phyloP scores from a whole-genome alignment of 768 basidiomycete species.

The Phlegmacium glaucopus region DNA sequence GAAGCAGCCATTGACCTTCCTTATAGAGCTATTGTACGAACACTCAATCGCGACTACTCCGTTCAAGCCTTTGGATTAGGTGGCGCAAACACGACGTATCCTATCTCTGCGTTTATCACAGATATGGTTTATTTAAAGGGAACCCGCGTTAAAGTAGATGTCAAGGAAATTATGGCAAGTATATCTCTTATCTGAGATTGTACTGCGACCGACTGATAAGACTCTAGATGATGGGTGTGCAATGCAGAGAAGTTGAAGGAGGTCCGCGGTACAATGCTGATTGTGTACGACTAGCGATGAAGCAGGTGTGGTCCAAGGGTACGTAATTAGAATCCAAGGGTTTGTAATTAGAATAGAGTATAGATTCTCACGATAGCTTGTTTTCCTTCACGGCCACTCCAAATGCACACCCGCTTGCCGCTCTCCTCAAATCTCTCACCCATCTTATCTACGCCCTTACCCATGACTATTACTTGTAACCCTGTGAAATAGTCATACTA shows the following conservation, averaged over 20 bases:
- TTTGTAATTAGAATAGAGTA: conserved; percentile 3
- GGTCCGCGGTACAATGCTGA: conserved; percentile 20
- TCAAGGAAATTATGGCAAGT: conserved; percentile 56
- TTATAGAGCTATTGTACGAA: conserved; percentile 61
- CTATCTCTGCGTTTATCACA: conserved; percentile 78
- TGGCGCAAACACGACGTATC: conserved; percentile 61
- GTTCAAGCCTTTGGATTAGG: conserved; percentile 52
- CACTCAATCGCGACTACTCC: conserved; percentile 63
- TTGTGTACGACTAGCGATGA: conserved; percentile 18
- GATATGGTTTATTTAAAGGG: conserved; percentile 78
- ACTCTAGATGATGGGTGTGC: conserved; percentile 54
- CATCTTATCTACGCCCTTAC: too few species aligned
- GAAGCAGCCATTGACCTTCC: background rate
- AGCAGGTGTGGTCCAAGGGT: conserved; percentile 20
- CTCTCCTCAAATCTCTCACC: too few species aligned
- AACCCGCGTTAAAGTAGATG: conserved; percentile 60
- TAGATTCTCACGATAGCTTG: conserved; percentile 12
- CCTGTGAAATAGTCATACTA: too few species aligned
- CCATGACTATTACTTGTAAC: too few species aligned
- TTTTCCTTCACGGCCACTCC: too few species aligned
- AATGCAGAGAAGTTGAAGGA: conserved; percentile 46
- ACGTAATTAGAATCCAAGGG: too few species aligned
- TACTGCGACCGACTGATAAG: conserved; percentile 7
- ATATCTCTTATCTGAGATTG: background rate
- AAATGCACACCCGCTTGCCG: too few species aligned